Conservation (phyloP, 345 rosid species). For the Gossypium raimondii region DNA sequence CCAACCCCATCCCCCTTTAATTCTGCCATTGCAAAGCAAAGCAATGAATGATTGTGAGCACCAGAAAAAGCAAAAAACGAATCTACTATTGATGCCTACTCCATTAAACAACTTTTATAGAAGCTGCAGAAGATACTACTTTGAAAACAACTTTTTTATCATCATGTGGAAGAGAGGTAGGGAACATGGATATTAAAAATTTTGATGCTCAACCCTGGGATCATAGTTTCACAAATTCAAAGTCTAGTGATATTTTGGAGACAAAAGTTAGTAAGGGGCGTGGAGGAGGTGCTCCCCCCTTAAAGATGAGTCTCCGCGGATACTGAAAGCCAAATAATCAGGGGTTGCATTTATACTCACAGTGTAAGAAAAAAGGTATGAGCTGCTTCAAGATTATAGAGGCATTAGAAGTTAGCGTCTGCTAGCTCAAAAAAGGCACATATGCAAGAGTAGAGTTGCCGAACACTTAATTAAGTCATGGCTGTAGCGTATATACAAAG, state of each 20-base stretch:
- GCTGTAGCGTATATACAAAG: background rate
- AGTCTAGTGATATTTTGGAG: conserved; percentile 15
- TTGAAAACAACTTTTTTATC: background rate
- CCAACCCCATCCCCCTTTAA: conserved; percentile 90
- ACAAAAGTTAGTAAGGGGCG: background rate
- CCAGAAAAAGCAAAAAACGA: background rate
- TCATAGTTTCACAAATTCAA: conserved; percentile 2
- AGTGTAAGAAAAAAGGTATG: background rate
- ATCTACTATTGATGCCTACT: too few species aligned
- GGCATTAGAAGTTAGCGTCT: background rate
- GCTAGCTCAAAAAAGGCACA: too few species aligned
- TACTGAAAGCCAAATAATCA: conserved; percentile 60
- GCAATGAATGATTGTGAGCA: background rate
- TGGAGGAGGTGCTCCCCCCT: conserved; percentile 13
- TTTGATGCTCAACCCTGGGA: background rate
- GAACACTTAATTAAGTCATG: too few species aligned
- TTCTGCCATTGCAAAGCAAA: conserved; percentile 38
- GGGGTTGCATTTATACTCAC: conserved; percentile 47
- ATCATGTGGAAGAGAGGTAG: conserved; percentile 6
- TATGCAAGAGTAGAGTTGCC: background rate
- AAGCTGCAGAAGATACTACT: conserved; percentile 35
- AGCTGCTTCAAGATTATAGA: background rate
- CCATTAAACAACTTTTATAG: conserved; percentile 27
- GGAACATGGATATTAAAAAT: conserved; percentile 6
- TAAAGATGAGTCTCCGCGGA: conserved; percentile 36